phyloP scores from a whole-genome alignment of 208 protist genomes.

The Leishmania amazonensis region DNA sequence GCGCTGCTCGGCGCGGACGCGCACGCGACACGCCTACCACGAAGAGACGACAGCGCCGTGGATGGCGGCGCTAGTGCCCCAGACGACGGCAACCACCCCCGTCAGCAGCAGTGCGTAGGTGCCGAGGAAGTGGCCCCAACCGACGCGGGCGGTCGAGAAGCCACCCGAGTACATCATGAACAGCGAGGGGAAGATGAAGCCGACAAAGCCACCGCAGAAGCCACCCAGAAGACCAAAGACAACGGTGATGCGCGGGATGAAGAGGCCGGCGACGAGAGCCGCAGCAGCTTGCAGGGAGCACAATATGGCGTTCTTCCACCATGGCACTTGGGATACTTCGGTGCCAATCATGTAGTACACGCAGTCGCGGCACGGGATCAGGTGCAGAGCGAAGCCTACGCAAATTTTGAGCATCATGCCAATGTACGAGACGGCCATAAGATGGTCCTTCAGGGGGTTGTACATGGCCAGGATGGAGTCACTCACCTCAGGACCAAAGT shows the following conservation, averaged over 20 bases:
- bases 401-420: constrained; percentile 76
- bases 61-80: constrained; percentile 59
- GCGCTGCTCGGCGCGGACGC: neutral
- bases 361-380: constrained; percentile 60
- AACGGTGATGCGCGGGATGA: constrained; percentile 68
- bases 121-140: constrained; percentile 54
- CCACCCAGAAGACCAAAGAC: constrained; percentile 78
- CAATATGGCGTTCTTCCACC: constrained; percentile 52
- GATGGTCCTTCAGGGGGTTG: constrained; percentile 52
- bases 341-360: constrained; percentile 52
- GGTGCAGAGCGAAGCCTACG: constrained; percentile 60
- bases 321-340: constrained; percentile 39
- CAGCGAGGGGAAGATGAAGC: constrained; percentile 76
- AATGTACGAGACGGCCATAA: constrained; percentile 65
- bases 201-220: constrained; percentile 73
- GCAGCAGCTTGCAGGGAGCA: constrained; percentile 31
- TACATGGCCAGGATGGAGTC: constrained; percentile 63
- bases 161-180: constrained; percentile 33
- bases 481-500: constrained; percentile 57
- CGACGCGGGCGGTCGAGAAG: constrained; percentile 22
- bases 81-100: constrained; percentile 65
- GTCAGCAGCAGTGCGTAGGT: constrained; percentile 59
- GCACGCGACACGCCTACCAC: neutral
- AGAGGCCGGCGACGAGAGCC: constrained; percentile 60
- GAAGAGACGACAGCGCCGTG: constrained; percentile 41